These are phyloP conservation scores for Leptographium flavum DNA, from an alignment of 2,329 filamentous ascomycete species.

Conservation along the genomic window DNA sequence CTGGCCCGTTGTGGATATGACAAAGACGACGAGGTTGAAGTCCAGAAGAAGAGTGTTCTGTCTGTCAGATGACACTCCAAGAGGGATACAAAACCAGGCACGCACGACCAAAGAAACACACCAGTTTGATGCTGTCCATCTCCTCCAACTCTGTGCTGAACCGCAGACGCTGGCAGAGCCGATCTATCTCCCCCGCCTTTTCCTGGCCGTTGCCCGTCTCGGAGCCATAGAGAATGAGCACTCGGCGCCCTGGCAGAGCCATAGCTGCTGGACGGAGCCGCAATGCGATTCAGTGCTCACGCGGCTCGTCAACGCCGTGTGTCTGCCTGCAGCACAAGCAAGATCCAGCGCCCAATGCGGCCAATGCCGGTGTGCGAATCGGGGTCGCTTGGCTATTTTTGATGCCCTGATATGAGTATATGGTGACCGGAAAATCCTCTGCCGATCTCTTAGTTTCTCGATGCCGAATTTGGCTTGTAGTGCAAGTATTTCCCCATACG, in stretches of 20 bases:
- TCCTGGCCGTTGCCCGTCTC: slow-evolving; percentile 94
- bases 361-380: neutral
- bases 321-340: neutral
- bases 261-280: neutral
- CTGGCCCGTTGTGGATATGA: slow-evolving; percentile 85
- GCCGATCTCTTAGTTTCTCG: neutral
- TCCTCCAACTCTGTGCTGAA: slow-evolving; percentile 65
- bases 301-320: too few relatives aligned
- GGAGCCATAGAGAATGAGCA: slow-evolving; percentile 76
- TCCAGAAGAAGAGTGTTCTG: slow-evolving; percentile 32
- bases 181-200: slow-evolving; percentile 70
- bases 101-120: slow-evolving; percentile 28
- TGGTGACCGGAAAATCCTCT: slow-evolving; percentile 4
- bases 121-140: slow-evolving; percentile 62
- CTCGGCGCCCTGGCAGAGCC: slow-evolving; percentile 19
- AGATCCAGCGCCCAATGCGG: neutral
- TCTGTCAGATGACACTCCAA: too few relatives aligned
- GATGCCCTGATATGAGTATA: neutral
- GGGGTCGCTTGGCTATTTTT: neutral
- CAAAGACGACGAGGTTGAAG: slow-evolving; percentile 55
- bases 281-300: too few relatives aligned
- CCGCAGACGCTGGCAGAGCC: slow-evolving; percentile 59
- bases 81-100: too few relatives aligned
- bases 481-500: slow-evolving; percentile 5
- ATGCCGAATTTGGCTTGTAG: neutral